Evolutionary conservation across 2,329 filamentous ascomycete species (phyloP).

Genomic region (Chaetomium sp.): DNA sequence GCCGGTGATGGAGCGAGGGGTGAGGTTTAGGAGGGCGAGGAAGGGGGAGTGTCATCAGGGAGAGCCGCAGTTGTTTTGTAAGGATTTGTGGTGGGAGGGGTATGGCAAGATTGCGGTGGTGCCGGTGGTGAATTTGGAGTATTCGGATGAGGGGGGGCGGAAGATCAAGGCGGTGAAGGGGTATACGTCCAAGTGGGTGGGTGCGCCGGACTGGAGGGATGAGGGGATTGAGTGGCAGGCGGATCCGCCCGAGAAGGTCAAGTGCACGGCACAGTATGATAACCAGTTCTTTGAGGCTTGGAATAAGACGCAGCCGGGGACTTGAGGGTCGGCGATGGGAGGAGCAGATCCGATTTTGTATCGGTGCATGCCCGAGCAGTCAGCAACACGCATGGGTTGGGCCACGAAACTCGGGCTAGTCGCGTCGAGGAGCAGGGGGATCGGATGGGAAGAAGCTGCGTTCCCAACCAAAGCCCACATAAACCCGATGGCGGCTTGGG

Average conservation of each 20-base stretch:
- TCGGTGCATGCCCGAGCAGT: background rate
- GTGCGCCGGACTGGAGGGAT: slow-evolving; percentile 37
- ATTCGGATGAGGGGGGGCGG: slow-evolving; percentile 49
- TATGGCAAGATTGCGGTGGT: slow-evolving; percentile 58
- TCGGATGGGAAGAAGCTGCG: too few relatives aligned
- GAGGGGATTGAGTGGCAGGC: slow-evolving; percentile 47
- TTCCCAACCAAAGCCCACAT: too few relatives aligned
- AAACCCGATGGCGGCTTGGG: too few relatives aligned
- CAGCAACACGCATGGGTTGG: background rate
- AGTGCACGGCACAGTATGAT: slow-evolving; percentile 50
- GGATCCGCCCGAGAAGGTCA: slow-evolving; percentile 50
- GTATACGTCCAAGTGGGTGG: slow-evolving; percentile 42
- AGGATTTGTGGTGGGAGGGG: slow-evolving; percentile 57
- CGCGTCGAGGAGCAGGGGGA: too few relatives aligned
- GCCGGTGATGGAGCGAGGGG: slow-evolving; percentile 44
- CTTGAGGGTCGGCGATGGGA: background rate
- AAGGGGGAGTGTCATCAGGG: slow-evolving; percentile 55
- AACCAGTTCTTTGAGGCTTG: slow-evolving; percentile 49
- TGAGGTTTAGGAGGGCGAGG: slow-evolving; percentile 49
- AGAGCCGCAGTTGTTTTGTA: slow-evolving; percentile 59
- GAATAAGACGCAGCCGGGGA: slow-evolving; percentile 39
- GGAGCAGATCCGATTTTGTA: background rate
- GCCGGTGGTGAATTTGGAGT: slow-evolving; percentile 58
- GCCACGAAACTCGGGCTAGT: background rate
- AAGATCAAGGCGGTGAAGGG: slow-evolving; percentile 55